Base-by-base conservation (phyloP, 768 basidiomycete genomes). In the Aureoboletus auriporus region DNA sequence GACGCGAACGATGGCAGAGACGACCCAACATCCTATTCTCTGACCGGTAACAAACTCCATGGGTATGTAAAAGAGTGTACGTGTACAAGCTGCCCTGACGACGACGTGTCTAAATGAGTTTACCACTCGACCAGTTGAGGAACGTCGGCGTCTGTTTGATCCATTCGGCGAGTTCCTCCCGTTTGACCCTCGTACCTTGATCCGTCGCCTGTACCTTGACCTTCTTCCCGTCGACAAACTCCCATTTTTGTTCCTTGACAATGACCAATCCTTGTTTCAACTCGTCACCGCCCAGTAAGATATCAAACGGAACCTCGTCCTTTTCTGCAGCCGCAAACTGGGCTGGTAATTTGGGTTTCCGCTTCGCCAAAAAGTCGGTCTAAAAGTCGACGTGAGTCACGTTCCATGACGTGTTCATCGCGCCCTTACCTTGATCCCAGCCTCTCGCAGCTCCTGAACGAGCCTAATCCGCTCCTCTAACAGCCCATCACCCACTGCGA, bases 281-380 rank as follows among this genome's bases (percentile, higher is more conserved):
- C 71, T 99, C 95, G 48, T 88, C 85, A 1, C 77, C 79, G 8
- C 93, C 94, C n/a, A 98, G 71, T 55, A 98, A 89, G 48, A 97
- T 78, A 2, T 88, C 93, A 67, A 92, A 96, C 0, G 94, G 95
- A 36, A 91, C 90, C 54, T 91, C 86, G 60, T 97, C 94, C 62
- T 74, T 84, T 70, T 96, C 96, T 26, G 88, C 89, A 1, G 86
- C 84, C 17, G 88, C 88, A 63, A 95, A 97, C 61, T 99, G 95
- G 3, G 82, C 75, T 0, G 77, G 76, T 30, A 92, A 67, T 65
- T 97, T 97, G 0, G 96, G 94, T 65, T 96, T 97, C 46, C 73
- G 81, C 68, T 96, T 97, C 51, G 90, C 89, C 58, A 93, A 71
- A 72, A 92, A 98, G 66, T 98, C 96, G 48, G 89, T 79, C 92